Evolutionary conservation across 2,329 filamentous ascomycete genomes (phyloP).

Genomic region (Torrubiellomyces zombiae): DNA sequence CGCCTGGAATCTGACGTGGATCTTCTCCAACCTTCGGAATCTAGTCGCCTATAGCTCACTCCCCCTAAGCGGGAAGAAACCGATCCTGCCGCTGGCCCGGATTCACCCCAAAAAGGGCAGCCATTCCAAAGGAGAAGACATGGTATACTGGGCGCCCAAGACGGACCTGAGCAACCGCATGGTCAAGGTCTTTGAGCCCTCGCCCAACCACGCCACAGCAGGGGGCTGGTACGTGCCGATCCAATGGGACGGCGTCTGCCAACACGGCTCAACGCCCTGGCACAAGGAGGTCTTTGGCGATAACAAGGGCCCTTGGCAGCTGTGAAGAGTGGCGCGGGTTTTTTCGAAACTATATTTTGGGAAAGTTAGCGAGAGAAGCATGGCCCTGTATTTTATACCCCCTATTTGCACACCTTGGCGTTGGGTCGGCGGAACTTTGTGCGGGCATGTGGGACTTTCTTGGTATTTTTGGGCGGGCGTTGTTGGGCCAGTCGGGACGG

Average conservation of each 20-base stretch:
- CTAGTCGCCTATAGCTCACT: slow-evolving; percentile 12
- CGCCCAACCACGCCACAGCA: slow-evolving; percentile 1
- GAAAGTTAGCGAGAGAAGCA: too few species aligned
- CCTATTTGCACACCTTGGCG: too few species aligned
- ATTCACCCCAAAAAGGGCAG: slow-evolving; percentile 1
- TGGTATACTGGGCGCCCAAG: slow-evolving; percentile 10
- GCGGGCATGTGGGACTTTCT: too few species aligned
- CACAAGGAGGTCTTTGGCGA: slow-evolving; percentile 18
- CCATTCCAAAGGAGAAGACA: slow-evolving; percentile 3
- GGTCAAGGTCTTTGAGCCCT: slow-evolving; percentile 11
- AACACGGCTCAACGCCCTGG: slow-evolving; percentile 14
- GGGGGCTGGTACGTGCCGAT: slow-evolving; percentile 9
- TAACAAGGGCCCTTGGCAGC: slow-evolving; percentile 12
- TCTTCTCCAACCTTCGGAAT: slow-evolving; percentile 14
- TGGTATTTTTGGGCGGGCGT: too few species aligned
- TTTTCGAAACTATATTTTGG: too few species aligned
- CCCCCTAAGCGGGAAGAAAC: background rate
- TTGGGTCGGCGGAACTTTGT: too few species aligned
- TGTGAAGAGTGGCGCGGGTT: too few species aligned
- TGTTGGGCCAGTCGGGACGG: too few species aligned
- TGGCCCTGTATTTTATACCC: too few species aligned
- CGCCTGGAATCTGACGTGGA: slow-evolving; percentile 22
- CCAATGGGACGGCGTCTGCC: slow-evolving; percentile 17
- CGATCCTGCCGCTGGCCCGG: slow-evolving; percentile 8
- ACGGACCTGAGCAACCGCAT: slow-evolving; percentile 5